Evolutionary conservation across 2,329 filamentous ascomycete species (phyloP), one percentile per base, ranked within the genome.

Genomic region (Alternaria burnsii): DNA sequence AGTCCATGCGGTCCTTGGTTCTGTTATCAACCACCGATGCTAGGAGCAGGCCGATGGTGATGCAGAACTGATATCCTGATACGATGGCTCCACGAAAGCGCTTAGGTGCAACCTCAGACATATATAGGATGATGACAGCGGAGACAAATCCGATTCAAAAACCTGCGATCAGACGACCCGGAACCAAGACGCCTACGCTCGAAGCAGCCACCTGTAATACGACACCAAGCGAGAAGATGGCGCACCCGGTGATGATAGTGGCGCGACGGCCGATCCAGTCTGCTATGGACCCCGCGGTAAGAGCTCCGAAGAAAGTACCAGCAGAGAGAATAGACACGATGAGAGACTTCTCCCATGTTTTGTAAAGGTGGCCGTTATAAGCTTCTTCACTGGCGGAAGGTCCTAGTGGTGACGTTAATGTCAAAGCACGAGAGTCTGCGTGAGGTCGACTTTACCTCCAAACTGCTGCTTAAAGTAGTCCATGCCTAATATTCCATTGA

Each of bases 241-340:
- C 56, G 50, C 73, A 74, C 28, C 75, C 73, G n/a, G 68, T 44
- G 32, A 80, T 78, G 59, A 80, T 85, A 28, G 90, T 91, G 56
- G 86, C 81, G 54, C 91, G 89, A 70, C 91, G 89, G 52, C 92
- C 91, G 59, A 91, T 79, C 59, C 82, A 82, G 75, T 96, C 93
- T 43, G 88, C 92, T 3, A 74, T 56, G 20, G 69, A 90, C 9
- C 91, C 91, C 28, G 91, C 87, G n/a, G 89, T 76, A 28, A 95
- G 83, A 22, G 92, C 85, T 50, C 92, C 93, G 55, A 92, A 81
- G 69, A 92, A 89, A n/a, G 92, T 95, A 36, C 93, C 92, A 24
- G 89, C 90, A 59, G 91, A 95, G 44, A 97, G 84, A 64, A 96
- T 94, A 12, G 92, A 90, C 46, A 94, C 91, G 55, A 94, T 90